These are phyloP conservation scores for Verticillium nubilum DNA, from an alignment of 2,329 filamentous ascomycete genomes.

Conservation along the genomic window DNA sequence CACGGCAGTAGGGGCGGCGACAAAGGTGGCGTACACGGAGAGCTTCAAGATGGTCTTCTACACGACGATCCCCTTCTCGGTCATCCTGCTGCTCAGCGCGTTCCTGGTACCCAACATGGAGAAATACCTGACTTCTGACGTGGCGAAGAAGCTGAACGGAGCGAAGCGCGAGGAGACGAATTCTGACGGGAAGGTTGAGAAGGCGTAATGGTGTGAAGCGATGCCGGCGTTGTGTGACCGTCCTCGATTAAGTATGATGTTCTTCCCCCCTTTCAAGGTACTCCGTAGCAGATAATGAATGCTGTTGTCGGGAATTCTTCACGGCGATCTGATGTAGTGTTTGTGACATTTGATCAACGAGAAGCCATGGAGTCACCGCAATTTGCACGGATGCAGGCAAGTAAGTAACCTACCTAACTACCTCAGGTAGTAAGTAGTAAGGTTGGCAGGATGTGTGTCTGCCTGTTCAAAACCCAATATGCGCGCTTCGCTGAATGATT, in stretches of 20 bases:
- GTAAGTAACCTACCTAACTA: too few relatives aligned
- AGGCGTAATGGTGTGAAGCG: not conserved
- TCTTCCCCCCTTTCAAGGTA: not conserved
- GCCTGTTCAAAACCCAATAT: too few relatives aligned
- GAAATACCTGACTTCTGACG: constrained; percentile 34
- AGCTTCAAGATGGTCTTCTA: constrained; percentile 39
- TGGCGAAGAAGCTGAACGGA: constrained; percentile 35
- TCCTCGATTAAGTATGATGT: not conserved
- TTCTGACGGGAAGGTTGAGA: not conserved
- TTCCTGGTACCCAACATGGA: constrained; percentile 35
- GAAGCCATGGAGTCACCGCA: too few relatives aligned
- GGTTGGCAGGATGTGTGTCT: too few relatives aligned
- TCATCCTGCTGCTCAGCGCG: constrained; percentile 29
- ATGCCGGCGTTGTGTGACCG: constrained; percentile 3
- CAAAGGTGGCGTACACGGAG: constrained; percentile 33
- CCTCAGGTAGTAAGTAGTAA: too few relatives aligned
- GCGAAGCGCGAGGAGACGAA: not conserved
- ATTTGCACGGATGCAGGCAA: too few relatives aligned
- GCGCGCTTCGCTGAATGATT: too few relatives aligned
- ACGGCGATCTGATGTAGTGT: too few relatives aligned
- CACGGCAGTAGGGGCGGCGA: constrained; percentile 24
- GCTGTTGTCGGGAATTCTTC: not conserved
- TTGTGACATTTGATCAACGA: too few relatives aligned
- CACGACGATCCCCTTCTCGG: constrained; percentile 31
- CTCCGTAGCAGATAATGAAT: not conserved